These are phyloP conservation scores for Aspergillus uvarum DNA, from an alignment of 2,329 filamentous ascomycete genomes.

Conservation along the genomic window DNA sequence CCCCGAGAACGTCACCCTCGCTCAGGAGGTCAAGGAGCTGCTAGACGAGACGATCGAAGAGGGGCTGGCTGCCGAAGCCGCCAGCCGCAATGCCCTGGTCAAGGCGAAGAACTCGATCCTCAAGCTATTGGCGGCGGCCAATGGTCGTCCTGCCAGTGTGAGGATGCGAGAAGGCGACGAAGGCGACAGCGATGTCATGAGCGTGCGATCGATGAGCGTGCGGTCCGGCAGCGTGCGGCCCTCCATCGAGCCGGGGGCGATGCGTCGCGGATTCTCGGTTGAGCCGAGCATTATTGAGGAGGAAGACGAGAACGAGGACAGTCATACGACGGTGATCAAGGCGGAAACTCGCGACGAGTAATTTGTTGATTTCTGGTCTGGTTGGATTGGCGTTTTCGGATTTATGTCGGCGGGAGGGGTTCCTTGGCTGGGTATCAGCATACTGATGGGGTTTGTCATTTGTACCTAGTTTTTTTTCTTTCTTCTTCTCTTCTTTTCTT, in stretches of 20 bases:
- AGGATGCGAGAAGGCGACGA: conserved; percentile 35
- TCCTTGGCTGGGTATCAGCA: conserved; percentile 1
- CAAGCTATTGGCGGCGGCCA: conserved; percentile 50
- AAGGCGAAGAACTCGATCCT: conserved; percentile 47
- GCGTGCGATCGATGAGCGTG: conserved; percentile 32
- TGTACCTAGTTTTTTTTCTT: conserved; percentile 16
- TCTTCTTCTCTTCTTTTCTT: not conserved
- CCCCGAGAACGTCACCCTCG: conserved; percentile 53
- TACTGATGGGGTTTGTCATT: not conserved
- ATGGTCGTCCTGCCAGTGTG: conserved; percentile 40
- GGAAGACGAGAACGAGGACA: conserved; percentile 41
- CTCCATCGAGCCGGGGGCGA: conserved; percentile 29
- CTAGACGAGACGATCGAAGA: conserved; percentile 57
- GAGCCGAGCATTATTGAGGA: conserved; percentile 39
- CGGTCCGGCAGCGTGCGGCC: conserved; percentile 31
- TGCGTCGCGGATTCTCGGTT: conserved; percentile 28
- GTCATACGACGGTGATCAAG: conserved; percentile 34
- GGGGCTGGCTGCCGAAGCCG: conserved; percentile 42
- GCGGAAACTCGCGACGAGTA: conserved; percentile 31
- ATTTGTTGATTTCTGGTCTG: conserved; percentile 8
- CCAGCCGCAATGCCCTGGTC: conserved; percentile 46
- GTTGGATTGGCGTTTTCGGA: conserved; percentile 20
- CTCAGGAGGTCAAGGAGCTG: conserved; percentile 57
- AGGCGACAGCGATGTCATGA: conserved; percentile 31
- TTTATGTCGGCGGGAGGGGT: not conserved